A percentile compares a stretch with the other conserved stretches of the same genome.
phyloP scores from a whole-genome alignment of 2,329 filamentous ascomycete genomes.

The Diaporthe sp. region DNA sequence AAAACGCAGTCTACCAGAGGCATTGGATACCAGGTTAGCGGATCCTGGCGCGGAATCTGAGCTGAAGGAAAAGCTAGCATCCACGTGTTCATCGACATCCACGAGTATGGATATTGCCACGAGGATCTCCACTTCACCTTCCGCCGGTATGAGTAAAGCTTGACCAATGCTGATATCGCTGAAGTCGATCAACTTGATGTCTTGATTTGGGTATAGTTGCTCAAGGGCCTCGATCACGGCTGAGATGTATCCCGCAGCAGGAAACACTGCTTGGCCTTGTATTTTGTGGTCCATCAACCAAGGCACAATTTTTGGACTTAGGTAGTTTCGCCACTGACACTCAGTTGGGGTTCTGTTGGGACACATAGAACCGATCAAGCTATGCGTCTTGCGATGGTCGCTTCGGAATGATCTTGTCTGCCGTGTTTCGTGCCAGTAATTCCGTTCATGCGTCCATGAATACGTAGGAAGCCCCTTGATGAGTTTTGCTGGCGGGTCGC shows the following conservation, averaged over 20 bases:
- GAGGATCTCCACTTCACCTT: not conserved
- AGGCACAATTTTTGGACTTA: not conserved
- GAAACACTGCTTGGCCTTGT: slow-evolving; percentile 26
- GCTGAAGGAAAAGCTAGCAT: not conserved
- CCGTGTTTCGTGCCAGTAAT: no score
- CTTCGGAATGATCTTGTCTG: not conserved
- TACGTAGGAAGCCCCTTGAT: no score
- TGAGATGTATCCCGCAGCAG: slow-evolving; percentile 13
- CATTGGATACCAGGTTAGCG: not conserved
- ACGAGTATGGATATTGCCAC: not conserved
- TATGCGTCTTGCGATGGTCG: not conserved
- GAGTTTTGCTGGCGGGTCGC: no score
- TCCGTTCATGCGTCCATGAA: no score
- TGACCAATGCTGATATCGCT: no score
- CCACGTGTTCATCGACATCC: not conserved
- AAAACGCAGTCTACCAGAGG: not conserved
- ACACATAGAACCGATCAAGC: not conserved
- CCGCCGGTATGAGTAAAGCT: not conserved
- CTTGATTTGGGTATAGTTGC: no score
- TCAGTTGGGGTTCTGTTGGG: not conserved
- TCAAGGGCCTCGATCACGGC: not conserved
- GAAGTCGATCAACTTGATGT: no score
- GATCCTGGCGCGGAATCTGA: not conserved
- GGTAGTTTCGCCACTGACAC: slow-evolving; percentile 28
- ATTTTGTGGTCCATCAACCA: slow-evolving; percentile 30